These are phyloP conservation scores for Thozetella sp. DNA, from an alignment of 495 filamentous ascomycete species.

Conservation along the genomic window DNA sequence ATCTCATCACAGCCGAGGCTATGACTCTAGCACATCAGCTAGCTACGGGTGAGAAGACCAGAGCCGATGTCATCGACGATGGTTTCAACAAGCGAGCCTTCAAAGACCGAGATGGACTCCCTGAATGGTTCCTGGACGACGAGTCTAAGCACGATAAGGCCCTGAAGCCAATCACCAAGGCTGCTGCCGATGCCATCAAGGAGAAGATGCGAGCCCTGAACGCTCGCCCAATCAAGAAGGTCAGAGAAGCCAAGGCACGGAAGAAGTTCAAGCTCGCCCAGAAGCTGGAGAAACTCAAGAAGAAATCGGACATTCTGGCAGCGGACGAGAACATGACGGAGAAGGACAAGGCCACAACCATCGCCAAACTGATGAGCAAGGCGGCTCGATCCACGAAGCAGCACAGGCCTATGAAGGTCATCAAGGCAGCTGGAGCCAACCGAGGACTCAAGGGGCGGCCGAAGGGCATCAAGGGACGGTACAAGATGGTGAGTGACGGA, in stretches of 20 bases:
- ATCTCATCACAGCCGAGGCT: conserved; percentile 97
- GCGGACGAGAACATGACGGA: conserved; percentile 92
- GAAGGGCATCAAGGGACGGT: conserved; percentile 78
- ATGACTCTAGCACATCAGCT: conserved; percentile 97
- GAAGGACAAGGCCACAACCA: conserved; percentile 88
- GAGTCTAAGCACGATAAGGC: conserved; percentile 81
- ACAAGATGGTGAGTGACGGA: conserved; percentile 81
- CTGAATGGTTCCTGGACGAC: conserved; percentile 98
- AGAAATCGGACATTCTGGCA: conserved; percentile 86
- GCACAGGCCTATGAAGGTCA: conserved; percentile 80
- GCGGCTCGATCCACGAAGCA: conserved; percentile 81
- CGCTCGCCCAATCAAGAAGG: conserved; percentile 98
- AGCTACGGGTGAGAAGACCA: conserved; percentile 80
- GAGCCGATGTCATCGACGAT: conserved; percentile 80
- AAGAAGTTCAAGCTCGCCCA: conserved; percentile 97
- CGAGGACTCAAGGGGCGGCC: conserved; percentile 67
- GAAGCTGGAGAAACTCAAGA: conserved; percentile 87
- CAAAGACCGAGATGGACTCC: conserved; percentile 89
- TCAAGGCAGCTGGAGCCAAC: conserved; percentile 86
- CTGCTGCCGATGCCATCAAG: conserved; percentile 89
- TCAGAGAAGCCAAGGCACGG: conserved; percentile 89
- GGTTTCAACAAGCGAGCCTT: conserved; percentile 91
- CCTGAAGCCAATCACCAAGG: conserved; percentile 85
- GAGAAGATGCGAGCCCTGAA: conserved; percentile 94
- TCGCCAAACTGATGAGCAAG: conserved; percentile 77